phyloP scores from a whole-genome alignment of 2,329 filamentous ascomycete species.

The Aureobasidium leucospermi region DNA sequence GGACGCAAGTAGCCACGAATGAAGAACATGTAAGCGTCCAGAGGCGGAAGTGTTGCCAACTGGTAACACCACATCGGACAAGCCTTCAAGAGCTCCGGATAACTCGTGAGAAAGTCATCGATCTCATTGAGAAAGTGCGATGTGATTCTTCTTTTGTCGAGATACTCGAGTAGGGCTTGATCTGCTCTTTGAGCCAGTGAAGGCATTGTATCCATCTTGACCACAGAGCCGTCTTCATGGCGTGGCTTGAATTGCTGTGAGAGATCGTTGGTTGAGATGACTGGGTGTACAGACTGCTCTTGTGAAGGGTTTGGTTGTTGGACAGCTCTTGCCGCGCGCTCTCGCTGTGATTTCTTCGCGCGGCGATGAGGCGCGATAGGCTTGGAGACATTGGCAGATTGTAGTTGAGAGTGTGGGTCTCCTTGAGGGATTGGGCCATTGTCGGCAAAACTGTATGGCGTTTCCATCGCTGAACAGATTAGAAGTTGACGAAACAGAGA shows the following conservation, averaged over 20 bases:
- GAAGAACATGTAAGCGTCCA: constrained; percentile 9
- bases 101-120: background rate
- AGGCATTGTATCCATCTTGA: background rate
- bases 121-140: constrained; percentile 4
- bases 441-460: background rate
- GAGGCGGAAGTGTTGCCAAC: background rate
- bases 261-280: background rate
- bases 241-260: constrained; percentile 3
- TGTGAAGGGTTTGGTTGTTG: background rate
- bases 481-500: background rate
- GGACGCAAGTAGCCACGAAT: constrained; percentile 1
- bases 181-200: background rate
- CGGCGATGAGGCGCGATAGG: background rate
- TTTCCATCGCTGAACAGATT: background rate
- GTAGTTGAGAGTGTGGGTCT: background rate
- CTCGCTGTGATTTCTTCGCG: background rate
- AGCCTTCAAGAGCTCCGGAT: background rate
- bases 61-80: constrained; percentile 3
- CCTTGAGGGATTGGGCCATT: background rate
- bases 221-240: background rate
- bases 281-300: background rate
- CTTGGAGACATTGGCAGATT: background rate
- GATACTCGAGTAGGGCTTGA: background rate
- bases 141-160: background rate
- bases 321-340: background rate